phyloP scores from a whole-genome alignment of 257 asterid genomes.

The Nicotiana undulata region DNA sequence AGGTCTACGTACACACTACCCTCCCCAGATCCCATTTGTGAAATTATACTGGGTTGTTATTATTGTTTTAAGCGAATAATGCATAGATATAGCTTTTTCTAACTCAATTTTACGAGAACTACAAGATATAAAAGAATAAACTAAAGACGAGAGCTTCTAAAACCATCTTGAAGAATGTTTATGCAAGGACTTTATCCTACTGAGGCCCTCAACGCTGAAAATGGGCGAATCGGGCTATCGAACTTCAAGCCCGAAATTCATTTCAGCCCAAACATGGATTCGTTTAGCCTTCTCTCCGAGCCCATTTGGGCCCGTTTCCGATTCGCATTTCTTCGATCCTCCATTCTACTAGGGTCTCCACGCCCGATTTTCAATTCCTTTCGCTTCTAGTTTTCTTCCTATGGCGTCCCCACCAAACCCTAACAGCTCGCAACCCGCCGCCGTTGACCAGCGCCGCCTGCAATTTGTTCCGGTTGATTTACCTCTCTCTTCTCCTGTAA shows the following conservation, averaged over 20 bases:
- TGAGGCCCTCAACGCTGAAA: too few species aligned
- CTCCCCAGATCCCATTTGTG: too few species aligned
- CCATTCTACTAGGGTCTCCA: constrained; percentile 5
- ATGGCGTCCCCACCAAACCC: constrained; percentile 11
- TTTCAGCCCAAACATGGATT: constrained; percentile 3
- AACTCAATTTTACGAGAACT: too few species aligned
- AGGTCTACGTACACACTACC: too few species aligned
- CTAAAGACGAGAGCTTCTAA: too few species aligned
- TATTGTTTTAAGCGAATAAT: too few species aligned
- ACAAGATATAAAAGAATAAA: too few species aligned
- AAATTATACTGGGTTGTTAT: too few species aligned
- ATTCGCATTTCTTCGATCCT: neutral
- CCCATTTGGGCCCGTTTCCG: constrained; percentile 17
- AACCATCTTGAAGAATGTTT: too few species aligned
- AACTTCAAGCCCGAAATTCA: constrained; percentile 12
- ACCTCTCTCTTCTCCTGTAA: constrained; percentile 14
- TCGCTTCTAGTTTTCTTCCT: neutral
- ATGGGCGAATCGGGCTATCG: constrained; percentile 20
- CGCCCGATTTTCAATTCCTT: neutral
- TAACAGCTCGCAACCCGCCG: neutral
- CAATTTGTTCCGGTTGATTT: constrained; percentile 2
- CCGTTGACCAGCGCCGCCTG: constrained; percentile 12
- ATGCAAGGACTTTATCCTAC: too few species aligned
- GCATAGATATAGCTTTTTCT: too few species aligned
- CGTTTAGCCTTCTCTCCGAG: constrained; percentile 7